Base-by-base conservation (phyloP, 148 eudicot genomes). In the Cornus controversa region DNA sequence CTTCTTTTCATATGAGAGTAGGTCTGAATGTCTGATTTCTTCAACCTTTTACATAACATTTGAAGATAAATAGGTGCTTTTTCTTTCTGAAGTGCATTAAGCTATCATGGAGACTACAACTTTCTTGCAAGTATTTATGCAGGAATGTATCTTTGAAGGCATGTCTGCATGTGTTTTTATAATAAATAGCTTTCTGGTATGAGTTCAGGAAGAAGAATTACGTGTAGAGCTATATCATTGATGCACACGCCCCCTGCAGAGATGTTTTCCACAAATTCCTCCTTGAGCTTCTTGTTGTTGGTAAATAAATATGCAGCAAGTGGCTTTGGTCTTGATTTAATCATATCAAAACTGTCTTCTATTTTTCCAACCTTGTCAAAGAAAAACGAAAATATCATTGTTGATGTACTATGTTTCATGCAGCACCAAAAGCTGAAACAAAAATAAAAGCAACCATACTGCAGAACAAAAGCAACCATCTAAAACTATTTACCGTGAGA, bases 251-350 rank as follows among this genome's bases (percentile, higher is more conserved):
- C 87, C 36, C 94, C 94, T 5, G 94, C 82, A 18, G 87, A 84
- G 78, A 89, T 69, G 25, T 78, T 83, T 62, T 72, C 72, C 24
- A 80, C 80, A 79, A 89, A 89, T 74, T 83, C 79, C 63, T 84
- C 86, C 82, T 80, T 89, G 53, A 89, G 85, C 74, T 53, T 82
- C 73, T 84, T 86, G 75, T 84, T 81, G 83, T 87, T 89, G 31
- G 94, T 91, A 74, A 91, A 91, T 36, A 87, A 20, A 72, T 91
- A 91, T 28, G 91, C 91, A 45, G 91, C 92, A 64, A 91, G 88
- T 69, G 94, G 92, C 80, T 91, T 89, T 73, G 85, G 78, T 86
- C 68, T 85, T 11, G 91, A 83, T 71, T 76, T 87, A 10, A 89
- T 82, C 22, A 83, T n/a, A 29, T 71, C 34, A 57, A 87, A 74